Evolutionary conservation across 73 alveolate genomes (phyloP), one percentile per base, ranked within the genome.

Genomic region (Paramecium primaurelia): DNA sequence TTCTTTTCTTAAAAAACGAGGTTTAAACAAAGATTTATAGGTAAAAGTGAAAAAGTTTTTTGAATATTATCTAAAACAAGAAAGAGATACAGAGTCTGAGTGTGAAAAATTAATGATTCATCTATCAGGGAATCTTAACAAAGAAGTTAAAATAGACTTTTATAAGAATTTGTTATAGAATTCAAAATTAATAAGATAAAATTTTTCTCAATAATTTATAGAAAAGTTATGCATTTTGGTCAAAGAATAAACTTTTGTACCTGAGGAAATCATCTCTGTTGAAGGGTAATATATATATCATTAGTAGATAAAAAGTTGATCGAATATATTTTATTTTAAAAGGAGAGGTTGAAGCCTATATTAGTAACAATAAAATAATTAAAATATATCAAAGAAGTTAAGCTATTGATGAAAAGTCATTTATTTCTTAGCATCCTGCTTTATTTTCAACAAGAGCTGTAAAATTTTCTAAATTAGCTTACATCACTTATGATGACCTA

Each of bases 301-400:
- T 54, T 54, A 54, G 34, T 54, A 64, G 84, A 32, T 89, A 77
- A 47, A 83, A 71, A 30, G 86, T 83, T 11, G 88, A 71, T 47
- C 49, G 42, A 9, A 69, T 89, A 1, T 89, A 89, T 12, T 89
- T 89, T 47, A 89, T 89, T 32, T 30, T 89, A 30, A 89, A 89
- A 71, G 94, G 94, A 12, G 94, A 89, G 36, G 88, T 80, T 14
- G 91, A 80, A 49, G 91, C 91, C 0, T 80, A 26, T 49, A 80
- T 80, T 18, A 80, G 75, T 22, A 42, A 80, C 22, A 40, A 80
- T 26, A 80, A 80, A 80, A 47, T 80, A 6, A 47, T 80, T 26
- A 80, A 80, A 80, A n/a, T 18, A 40, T 80, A 45, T 49, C 77
- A 18, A 14, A 0, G 51, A 44, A 49, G 28, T 32, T 42, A 34